Percentiles rank a stretch among this genome's conserved stretches.
These are phyloP conservation scores for Psilocybe mexicana DNA, from an alignment of 1,284 basidiomycete genomes.

Conservation along the genomic window DNA sequence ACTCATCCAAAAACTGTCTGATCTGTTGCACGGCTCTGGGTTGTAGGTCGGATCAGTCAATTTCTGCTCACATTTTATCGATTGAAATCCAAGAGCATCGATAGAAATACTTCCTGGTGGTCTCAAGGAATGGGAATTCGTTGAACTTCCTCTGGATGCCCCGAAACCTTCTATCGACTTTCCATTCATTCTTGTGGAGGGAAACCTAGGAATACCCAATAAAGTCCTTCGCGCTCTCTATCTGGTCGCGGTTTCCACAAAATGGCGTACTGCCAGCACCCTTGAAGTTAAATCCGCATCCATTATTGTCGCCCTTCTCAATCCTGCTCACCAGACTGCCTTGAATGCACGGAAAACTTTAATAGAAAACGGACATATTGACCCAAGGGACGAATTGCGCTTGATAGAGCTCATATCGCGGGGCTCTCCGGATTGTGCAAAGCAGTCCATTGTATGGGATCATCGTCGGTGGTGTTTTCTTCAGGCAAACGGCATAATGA, in stretches of 20 bases:
- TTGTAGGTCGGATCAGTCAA: conserved; percentile 21
- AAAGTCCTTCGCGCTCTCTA: conserved; percentile 56
- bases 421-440: conserved; percentile 52
- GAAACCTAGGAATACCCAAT: conserved; percentile 65
- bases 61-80: conserved; percentile 12
- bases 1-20: conserved; percentile 17
- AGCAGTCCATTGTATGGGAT: conserved; percentile 66
- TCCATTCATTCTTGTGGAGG: conserved; percentile 58
- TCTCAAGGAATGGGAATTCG: conserved; percentile 37
- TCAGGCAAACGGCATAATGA: conserved; percentile 26
- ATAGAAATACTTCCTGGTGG: conserved; percentile 54
- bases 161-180: conserved; percentile 28
- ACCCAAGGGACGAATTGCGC: conserved; percentile 45
- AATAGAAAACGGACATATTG: conserved; percentile 35
- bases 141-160: conserved; percentile 21
- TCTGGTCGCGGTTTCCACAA: conserved; percentile 39
- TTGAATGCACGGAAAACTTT: conserved; percentile 59
- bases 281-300: conserved; percentile 34
- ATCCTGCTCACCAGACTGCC: conserved; percentile 67
- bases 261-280: conserved; percentile 28
- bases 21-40: conserved; percentile 22
- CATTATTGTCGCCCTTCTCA: conserved; percentile 56
- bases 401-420: conserved; percentile 49
- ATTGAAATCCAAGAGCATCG: conserved; percentile 31
- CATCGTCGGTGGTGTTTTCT: conserved; percentile 64